Percentiles rank a stretch among this genome's conserved stretches.
phyloP scores from a whole-genome alignment of 2,329 filamentous ascomycete species.

The Didymella glomerata region DNA sequence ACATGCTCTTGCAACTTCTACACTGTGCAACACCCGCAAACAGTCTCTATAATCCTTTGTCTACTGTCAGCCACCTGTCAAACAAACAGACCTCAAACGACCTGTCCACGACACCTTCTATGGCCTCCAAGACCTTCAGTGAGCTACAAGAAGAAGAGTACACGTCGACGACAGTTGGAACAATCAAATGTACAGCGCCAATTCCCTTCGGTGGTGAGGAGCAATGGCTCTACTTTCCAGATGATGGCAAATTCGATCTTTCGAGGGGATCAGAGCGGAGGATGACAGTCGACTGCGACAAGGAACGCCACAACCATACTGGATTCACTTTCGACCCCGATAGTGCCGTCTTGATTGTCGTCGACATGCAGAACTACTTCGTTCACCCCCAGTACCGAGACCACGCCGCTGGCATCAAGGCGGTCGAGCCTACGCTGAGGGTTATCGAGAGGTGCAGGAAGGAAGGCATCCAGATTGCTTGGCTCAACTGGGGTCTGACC shows the following conservation, averaged over 20 bases:
- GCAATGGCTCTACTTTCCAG: constrained; percentile 54
- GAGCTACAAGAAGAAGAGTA: constrained; percentile 22
- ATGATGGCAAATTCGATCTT: constrained; percentile 54
- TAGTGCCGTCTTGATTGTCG: constrained; percentile 51
- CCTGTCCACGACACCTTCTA: constrained; percentile 1
- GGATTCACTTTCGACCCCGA: constrained; percentile 54
- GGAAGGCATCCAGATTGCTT: constrained; percentile 53
- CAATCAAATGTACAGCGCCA: constrained; percentile 50
- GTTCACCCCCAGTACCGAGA: constrained; percentile 45
- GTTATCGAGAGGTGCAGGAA: constrained; percentile 53
- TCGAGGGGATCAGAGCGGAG: constrained; percentile 49
- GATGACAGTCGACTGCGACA: constrained; percentile 53
- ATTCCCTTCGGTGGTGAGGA: constrained; percentile 53
- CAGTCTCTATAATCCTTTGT: constrained; percentile 12
- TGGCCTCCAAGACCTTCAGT: constrained; percentile 25
- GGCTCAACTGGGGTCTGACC: constrained; percentile 55
- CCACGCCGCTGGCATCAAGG: constrained; percentile 40
- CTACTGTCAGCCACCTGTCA: neutral
- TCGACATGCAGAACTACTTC: constrained; percentile 58
- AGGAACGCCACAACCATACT: constrained; percentile 51
- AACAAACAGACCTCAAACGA: neutral
- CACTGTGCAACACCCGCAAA: neutral
- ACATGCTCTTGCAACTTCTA: constrained; percentile 7
- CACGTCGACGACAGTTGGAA: constrained; percentile 32
- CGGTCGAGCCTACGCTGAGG: constrained; percentile 49